Base-by-base conservation (phyloP, 2,329 filamentous ascomycete species). In the Ophiostoma angusticollis region DNA sequence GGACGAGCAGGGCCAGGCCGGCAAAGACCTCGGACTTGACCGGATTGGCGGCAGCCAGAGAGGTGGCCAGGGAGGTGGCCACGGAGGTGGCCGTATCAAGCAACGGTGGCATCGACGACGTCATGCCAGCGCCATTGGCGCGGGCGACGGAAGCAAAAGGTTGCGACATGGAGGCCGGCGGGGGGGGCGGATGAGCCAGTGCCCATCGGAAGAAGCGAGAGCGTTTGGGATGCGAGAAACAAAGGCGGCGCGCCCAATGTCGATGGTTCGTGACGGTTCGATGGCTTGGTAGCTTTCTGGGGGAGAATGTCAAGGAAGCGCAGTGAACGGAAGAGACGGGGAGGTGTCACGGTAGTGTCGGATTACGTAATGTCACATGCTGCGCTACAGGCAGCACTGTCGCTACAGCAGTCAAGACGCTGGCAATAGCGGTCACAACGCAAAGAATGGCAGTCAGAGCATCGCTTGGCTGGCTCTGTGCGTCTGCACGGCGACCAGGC, bases 1-100 rank as follows among this genome's bases (percentile, higher is more conserved):
- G 83, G 48, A 74, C 57, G 49, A 87, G 61, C 28, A 94, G 70
- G 44, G 85, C 74, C 51, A 84, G 52, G 49, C 76, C 58, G 48
- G 84, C 75, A 61, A 95, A 93, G 54, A 89, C 66, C 54, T 78
- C 75, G 39, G 87, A 94, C 59, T 80, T 79, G 37, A 86, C 72
- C 24, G 84, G 77, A 45, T 40, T 45, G 17, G 33, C 19, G 30
- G 23, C 22, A 11, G 29, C 25, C 16, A 14, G 13, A 21, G 32
- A 18, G n/a, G 31, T 16, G 22, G 35, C 12, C 12, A 23, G 31
- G 12, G 19, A 13, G 14, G 17, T 23, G 14, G 29, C 16, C 13
- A 6, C 25, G 21, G 29, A 19, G 11, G 16, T 22, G 17, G 30
- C 16, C 14, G 25, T 21, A 21, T 21, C 21, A 25, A 16, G 19